Evolutionary conservation across 2,329 filamentous ascomycete genomes (phyloP), one percentile per base, ranked within the genome.

Genomic region (Xylaria sp.): DNA sequence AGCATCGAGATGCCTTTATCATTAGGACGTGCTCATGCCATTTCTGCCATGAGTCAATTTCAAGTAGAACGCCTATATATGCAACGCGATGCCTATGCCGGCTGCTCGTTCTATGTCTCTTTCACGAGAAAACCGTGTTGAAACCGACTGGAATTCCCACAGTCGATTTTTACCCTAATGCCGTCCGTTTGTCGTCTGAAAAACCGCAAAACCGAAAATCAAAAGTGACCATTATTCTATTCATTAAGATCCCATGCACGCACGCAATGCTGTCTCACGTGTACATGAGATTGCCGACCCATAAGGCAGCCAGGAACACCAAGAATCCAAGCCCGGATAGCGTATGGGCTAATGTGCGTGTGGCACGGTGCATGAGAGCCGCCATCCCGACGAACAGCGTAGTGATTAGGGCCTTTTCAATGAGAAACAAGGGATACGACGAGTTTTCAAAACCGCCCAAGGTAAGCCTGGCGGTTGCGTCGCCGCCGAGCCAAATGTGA

Each of bases 401-500:
- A 4, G 68, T 67, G 11, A 76, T 67, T 35, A 76, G 21, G 25
- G 66, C 62, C 23, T 65, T 64, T 62, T 75, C 68, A 7, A 72
- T 40, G 21, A 66, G 44, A 59, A 64, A 55, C 27, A 68, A 55
- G 31, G 64, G 64, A 19, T 65, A 58, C 19, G 57, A 60, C 31
- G 33, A 58, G 38, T 66, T 67, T 49, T 53, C 66, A 9, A 68
- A 55, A 6, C 69, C 71, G 17, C 66, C 66, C 11, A 68, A 53
- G 9, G 65, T 67, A 21, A 89, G 77, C 3, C 84, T 66, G 0
- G 82, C 84, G 31, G 79, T 81, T 2, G 83, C 82, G 67, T 89
- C 85, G 2, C 80, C 84, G 1, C 84, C 85, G 8, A 89, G 79
- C 80, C 84, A 87, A 54, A 87, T 78, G 70, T 90, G 87, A 69